These are phyloP conservation scores for Scleroderma citrinum DNA, from an alignment of 768 basidiomycete genomes.

Conservation along the genomic window DNA sequence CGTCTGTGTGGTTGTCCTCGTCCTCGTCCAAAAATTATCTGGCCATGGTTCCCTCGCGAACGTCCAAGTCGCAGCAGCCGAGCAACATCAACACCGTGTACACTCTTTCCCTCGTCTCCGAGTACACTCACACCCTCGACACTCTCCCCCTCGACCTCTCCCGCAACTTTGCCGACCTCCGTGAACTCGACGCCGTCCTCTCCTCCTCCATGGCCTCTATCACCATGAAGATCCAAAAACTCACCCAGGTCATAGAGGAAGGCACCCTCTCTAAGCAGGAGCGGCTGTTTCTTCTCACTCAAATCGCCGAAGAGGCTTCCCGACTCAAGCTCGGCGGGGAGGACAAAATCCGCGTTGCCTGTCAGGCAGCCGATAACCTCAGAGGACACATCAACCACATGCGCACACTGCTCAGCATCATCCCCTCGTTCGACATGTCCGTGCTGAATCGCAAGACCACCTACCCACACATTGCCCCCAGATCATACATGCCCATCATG, in stretches of 20 bases:
- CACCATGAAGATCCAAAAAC: constrained; percentile 68
- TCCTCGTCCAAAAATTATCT: neutral
- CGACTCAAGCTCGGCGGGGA: constrained; percentile 91
- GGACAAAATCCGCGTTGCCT: constrained; percentile 96
- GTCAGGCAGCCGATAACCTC: constrained; percentile 85
- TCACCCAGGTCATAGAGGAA: constrained; percentile 73
- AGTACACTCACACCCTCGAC: constrained; percentile 91
- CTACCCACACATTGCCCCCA: constrained; percentile 71
- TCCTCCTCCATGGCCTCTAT: constrained; percentile 81
- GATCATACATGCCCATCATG: constrained; percentile 61
- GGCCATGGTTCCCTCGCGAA: constrained; percentile 34
- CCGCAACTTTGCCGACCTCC: constrained; percentile 89
- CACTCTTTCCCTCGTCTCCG: constrained; percentile 64
- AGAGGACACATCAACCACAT: constrained; percentile 59
- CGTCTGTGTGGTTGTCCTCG: constrained; percentile 4
- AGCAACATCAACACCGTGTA: constrained; percentile 43
- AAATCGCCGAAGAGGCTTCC: constrained; percentile 91
- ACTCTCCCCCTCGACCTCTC: constrained; percentile 92
- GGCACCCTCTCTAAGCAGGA: constrained; percentile 55
- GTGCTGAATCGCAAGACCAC: constrained; percentile 56
- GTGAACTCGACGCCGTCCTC: constrained; percentile 97
- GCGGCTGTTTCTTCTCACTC: constrained; percentile 79
- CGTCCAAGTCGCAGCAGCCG: constrained; percentile 20
- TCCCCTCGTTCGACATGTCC: constrained; percentile 59
- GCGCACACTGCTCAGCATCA: constrained; percentile 50